Conservation (phyloP, 2,329 filamentous ascomycete species). For the Aureobasidium sp. region DNA sequence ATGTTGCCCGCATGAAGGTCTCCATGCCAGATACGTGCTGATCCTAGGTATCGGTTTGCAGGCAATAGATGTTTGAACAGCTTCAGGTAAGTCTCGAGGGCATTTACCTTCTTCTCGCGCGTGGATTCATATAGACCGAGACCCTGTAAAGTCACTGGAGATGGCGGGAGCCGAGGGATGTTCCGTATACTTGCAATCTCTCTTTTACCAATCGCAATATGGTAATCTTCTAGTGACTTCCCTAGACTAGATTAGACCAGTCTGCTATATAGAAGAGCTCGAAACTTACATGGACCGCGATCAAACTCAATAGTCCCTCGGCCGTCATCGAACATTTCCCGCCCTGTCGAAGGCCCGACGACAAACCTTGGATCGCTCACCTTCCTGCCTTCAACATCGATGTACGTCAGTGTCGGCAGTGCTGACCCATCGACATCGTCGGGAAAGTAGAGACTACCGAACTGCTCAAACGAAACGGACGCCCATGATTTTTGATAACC, state of each 20-base stretch:
- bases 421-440: background rate
- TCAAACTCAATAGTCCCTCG: background rate
- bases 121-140: background rate
- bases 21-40: conserved; percentile 35
- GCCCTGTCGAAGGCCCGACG: background rate
- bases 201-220: background rate
- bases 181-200: background rate
- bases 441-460: conserved; percentile 36
- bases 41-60: background rate
- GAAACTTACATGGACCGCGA: conserved; percentile 20
- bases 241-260: conserved; percentile 2
- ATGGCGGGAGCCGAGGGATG: background rate
- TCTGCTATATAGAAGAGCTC: background rate
- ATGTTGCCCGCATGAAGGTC: conserved; percentile 46
- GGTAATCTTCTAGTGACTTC: background rate
- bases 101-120: background rate
- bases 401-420: background rate
- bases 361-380: background rate
- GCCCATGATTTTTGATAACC: conserved; percentile 32
- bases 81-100: background rate
- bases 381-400: background rate
- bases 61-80: background rate
- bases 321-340: conserved; percentile 7
- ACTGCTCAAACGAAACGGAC: conserved; percentile 30
- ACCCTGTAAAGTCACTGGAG: background rate